phyloP scores from a whole-genome alignment of 768 basidiomycete genomes.

The Hortiboletus campestris region DNA sequence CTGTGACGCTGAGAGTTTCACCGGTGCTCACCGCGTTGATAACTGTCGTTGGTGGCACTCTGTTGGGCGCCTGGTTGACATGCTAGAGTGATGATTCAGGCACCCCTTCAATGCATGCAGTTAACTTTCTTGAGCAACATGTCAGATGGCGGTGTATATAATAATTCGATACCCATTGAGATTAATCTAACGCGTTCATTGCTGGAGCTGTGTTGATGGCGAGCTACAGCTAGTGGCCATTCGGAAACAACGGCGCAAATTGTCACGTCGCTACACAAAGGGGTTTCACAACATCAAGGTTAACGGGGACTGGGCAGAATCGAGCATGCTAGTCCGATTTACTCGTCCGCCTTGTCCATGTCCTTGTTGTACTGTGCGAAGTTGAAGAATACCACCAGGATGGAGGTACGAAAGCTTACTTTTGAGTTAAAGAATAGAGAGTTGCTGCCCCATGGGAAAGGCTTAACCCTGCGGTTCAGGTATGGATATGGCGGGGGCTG shows the following conservation, averaged over 20 bases:
- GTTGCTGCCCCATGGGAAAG: constrained; percentile 86
- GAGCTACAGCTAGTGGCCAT: neutral
- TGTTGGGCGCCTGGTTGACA: constrained; percentile 41
- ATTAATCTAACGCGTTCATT: neutral
- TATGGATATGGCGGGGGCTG: constrained; percentile 72
- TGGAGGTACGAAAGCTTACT: constrained; percentile 40
- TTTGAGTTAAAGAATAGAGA: constrained; percentile 77
- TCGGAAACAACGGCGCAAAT: neutral
- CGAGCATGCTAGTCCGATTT: neutral
- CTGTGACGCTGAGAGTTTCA: constrained; percentile 15
- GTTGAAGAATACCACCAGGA: constrained; percentile 1
- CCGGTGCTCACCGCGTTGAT: constrained; percentile 31
- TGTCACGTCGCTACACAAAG: neutral
- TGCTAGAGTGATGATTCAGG: constrained; percentile 19
- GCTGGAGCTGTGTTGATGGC: neutral
- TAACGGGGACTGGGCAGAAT: neutral
- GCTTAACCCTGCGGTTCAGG: constrained; percentile 72
- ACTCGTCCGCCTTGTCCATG: constrained; percentile 38
- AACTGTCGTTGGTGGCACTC: constrained; percentile 30
- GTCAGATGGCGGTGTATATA: neutral
- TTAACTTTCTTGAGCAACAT: neutral
- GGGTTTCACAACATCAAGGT: neutral
- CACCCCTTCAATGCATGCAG: neutral
- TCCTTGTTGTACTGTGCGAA: constrained; percentile 61
- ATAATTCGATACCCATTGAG: neutral